Base-by-base conservation (phyloP, 2,329 filamentous ascomycete genomes). In the Colletotrichum noveboracense region DNA sequence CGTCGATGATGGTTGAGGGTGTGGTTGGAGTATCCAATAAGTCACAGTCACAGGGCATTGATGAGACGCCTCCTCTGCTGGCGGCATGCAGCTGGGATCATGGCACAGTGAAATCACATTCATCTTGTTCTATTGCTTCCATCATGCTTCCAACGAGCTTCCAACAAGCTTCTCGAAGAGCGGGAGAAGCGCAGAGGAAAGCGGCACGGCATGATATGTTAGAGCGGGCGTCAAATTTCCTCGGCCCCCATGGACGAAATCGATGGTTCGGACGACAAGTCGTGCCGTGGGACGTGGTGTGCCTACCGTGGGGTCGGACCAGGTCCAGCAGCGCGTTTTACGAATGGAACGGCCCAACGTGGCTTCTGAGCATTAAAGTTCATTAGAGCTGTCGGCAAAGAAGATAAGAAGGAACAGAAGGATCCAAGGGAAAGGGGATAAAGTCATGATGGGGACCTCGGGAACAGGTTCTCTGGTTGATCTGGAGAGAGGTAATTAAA, bases 71-170 rank as follows among this genome's bases (percentile, higher is more conserved):
- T 71, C 28, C 61, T 66, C 65, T 24, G 43, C 36, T 18, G 36
- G 36, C 5, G 9, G 10, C 38, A 48, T 48, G 38, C 38, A 48
- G 36, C 73, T 43, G 65, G 73, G 75, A 68, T 62, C 34, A 38
- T 38, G 38, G 60, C 36, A 34, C 32, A 5, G 26, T 60, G 12
- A 55, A 74, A 66, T 70, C 56, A 68, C 56, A 12, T 21, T 73
- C 69, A 48, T 75, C 55, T 68, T 62, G 70, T 75, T 72, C 32
- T 34, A 62, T 56, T 67, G 38, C 55, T 66, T 69, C 65, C 32
- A 60, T 68, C 48, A 65, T 61, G 74, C 74, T 76, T 76, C 70
- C 12, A 30, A 13, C 48, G 38, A 66, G 65, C 65, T 76, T 75
- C 71, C 12, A 30, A 13, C 48, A 52, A 61, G 65, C 65, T 76